These are phyloP conservation scores for Pisolithus thermaeus DNA, from an alignment of 1,284 basidiomycete species.

Conservation along the genomic window DNA sequence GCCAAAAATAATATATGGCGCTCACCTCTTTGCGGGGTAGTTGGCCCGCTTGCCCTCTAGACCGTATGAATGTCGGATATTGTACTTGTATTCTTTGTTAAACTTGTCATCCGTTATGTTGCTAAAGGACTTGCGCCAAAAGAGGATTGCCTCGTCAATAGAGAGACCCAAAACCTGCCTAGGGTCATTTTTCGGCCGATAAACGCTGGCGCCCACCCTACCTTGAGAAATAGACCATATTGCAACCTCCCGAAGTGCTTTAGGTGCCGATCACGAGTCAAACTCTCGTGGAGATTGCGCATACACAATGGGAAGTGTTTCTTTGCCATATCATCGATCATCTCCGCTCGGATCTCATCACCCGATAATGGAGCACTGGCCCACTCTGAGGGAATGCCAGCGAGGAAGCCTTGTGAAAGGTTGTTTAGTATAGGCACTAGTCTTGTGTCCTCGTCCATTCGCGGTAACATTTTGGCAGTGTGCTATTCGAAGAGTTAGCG, in stretches of 20 bases:
- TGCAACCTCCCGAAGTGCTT: constrained; percentile 92
- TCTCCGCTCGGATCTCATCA: constrained; percentile 81
- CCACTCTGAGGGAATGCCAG: constrained; percentile 87
- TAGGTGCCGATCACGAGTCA: constrained; percentile 79
- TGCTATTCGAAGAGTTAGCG: constrained; percentile 39
- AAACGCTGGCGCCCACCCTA: constrained; percentile 25
- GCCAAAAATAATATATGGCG: not conserved
- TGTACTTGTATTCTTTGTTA: constrained; percentile 97
- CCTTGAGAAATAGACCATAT: constrained; percentile 95
- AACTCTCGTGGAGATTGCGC: constrained; percentile 81
- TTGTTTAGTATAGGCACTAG: constrained; percentile 89
- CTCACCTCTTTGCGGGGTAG: constrained; percentile 87
- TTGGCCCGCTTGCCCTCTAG: constrained; percentile 92
- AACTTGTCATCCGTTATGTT: constrained; percentile 90
- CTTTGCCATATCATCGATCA: constrained; percentile 85
- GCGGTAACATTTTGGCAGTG: constrained; percentile 85
- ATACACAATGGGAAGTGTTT: constrained; percentile 97
- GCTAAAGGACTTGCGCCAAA: constrained; percentile 89
- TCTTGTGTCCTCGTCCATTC: constrained; percentile 95
- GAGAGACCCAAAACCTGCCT: constrained; percentile 84
- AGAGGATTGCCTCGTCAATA: constrained; percentile 90
- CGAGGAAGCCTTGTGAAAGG: constrained; percentile 90
- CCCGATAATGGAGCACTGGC: constrained; percentile 47
- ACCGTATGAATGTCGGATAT: constrained; percentile 94
- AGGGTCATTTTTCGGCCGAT: not conserved